These are phyloP conservation scores for Corynespora cassiicola DNA, from an alignment of 2,329 filamentous ascomycete species.

Conservation along the genomic window DNA sequence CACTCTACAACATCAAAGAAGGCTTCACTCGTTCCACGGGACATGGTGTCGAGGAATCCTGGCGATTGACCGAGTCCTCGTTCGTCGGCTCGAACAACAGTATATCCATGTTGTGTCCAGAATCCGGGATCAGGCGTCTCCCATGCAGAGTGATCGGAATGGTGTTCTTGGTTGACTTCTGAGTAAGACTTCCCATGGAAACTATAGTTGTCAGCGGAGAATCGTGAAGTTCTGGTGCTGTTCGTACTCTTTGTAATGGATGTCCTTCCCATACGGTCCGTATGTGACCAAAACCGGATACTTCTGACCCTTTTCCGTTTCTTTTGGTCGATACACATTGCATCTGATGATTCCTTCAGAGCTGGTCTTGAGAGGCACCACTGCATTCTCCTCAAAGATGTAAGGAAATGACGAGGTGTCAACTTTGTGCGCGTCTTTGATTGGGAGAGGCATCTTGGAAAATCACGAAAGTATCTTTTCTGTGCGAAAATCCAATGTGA, in stretches of 20 bases:
- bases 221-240: conserved; percentile 4
- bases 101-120: conserved; percentile 46
- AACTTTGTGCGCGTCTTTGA: conserved; percentile 40
- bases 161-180: conserved; percentile 40
- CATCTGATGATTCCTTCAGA: conserved; percentile 52
- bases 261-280: conserved; percentile 77
- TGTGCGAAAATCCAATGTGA: too few species aligned
- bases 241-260: conserved; percentile 62
- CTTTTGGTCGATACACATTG: conserved; percentile 60
- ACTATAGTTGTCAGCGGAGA: conserved; percentile 22
- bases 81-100: conserved; percentile 56
- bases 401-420: conserved; percentile 50
- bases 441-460: conserved; percentile 29
- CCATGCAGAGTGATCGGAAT: conserved; percentile 52
- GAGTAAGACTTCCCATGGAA: conserved; percentile 59
- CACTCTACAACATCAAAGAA: conserved; percentile 62
- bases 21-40: conserved; percentile 57
- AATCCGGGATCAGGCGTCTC: conserved; percentile 51
- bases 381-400: conserved; percentile 59
- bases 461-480: background rate
- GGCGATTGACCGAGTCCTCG: conserved; percentile 59
- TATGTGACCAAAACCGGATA: conserved; percentile 73
- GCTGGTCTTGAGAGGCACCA: conserved; percentile 50
- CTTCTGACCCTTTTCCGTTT: conserved; percentile 34
- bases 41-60: conserved; percentile 62